phyloP scores from a whole-genome alignment of 768 basidiomycete genomes.

The Lactarius hengduanensis region DNA sequence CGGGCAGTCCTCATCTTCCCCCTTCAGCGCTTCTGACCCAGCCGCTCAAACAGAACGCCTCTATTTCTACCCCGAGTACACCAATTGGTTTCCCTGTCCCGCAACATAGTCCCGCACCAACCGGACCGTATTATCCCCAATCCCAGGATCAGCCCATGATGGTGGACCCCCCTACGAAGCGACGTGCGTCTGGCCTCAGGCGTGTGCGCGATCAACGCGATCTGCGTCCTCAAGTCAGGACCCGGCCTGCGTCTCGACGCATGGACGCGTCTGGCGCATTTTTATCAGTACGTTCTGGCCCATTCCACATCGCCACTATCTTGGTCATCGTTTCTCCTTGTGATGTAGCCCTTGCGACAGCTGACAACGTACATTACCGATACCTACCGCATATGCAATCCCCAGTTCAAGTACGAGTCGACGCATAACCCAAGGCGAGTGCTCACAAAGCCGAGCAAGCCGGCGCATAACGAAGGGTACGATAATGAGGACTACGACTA shows the following conservation, averaged over 20 bases:
- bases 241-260: slow-evolving; percentile 61
- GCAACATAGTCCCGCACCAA: slow-evolving; percentile 46
- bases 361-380: slow-evolving; percentile 86
- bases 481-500: slow-evolving; percentile 99
- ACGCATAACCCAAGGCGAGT: slow-evolving; percentile 94
- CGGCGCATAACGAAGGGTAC: slow-evolving; percentile 92
- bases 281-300: slow-evolving; percentile 65
- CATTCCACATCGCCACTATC: slow-evolving; percentile 8
- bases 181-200: slow-evolving; percentile 74
- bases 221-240: slow-evolving; percentile 70
- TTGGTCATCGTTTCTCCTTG: slow-evolving; percentile 26
- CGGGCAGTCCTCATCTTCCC: slow-evolving; percentile 57
- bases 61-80: slow-evolving; percentile 66
- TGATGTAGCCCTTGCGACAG: slow-evolving; percentile 53
- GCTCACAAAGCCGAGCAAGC: slow-evolving; percentile 96
- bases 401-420: slow-evolving; percentile 92
- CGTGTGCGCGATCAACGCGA: slow-evolving; percentile 75
- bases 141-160: slow-evolving; percentile 61
- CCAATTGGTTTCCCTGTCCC: slow-evolving; percentile 66
- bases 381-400: slow-evolving; percentile 94
- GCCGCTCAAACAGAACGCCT: slow-evolving; percentile 48
- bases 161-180: slow-evolving; percentile 63
- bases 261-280: slow-evolving; percentile 75
- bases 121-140: slow-evolving; percentile 53
- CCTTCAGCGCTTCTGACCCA: slow-evolving; percentile 52